Base-by-base conservation (phyloP, 305 asterid genomes). In the Fraxinus sp. region DNA sequence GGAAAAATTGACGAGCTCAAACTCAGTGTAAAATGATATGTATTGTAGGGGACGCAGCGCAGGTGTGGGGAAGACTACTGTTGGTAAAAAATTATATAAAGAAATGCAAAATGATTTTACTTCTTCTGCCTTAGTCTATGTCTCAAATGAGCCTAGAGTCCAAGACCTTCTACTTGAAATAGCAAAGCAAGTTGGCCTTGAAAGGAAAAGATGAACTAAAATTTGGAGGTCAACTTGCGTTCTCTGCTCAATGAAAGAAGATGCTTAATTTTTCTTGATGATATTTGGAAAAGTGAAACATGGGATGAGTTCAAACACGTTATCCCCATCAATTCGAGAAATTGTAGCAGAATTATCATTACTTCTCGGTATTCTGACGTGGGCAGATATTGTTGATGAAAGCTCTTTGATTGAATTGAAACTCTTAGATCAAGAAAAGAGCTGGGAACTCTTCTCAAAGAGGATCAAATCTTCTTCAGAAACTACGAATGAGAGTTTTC, bases 101-200 rank as follows among this genome's bases (percentile, higher is more conserved):
- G 35, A 30, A 2, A 52, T 74, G 26, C 59, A 35, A 59, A 18
- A 71, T 4, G 26, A 11, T 1, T 85, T 85, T 57, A 76, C 79
- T 0, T 41, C 70, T 52, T 16, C 81, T 22, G 83, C 87, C 5
- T 13, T 37, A 5, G 64, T 79, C 39, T 79, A 79, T 5, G 74
- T 85, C 39, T 82, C 85, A 20, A 75, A 79, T 10, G 59, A 79
- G 57, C 81, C 87, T 0, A 74, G 37, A 5, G 3, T 37, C 0
- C 6, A 18, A 39, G 86, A 82, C 1, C 64, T 85, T 30, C 13
- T 81, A 30, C 41, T 33, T 5, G 83, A 85, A 72, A 68, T 82
- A 55, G 85, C 85, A 0, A 85, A 55, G 28, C 83, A 82, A 37
- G 81, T 82, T 13, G 84, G 83, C 16, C 78, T 85, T 10, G 36